A percentile compares a stretch with the other conserved stretches of the same genome.
These are phyloP conservation scores for Graphilbum sp. DNA, from an alignment of 2,329 filamentous ascomycete species.

Conservation along the genomic window DNA sequence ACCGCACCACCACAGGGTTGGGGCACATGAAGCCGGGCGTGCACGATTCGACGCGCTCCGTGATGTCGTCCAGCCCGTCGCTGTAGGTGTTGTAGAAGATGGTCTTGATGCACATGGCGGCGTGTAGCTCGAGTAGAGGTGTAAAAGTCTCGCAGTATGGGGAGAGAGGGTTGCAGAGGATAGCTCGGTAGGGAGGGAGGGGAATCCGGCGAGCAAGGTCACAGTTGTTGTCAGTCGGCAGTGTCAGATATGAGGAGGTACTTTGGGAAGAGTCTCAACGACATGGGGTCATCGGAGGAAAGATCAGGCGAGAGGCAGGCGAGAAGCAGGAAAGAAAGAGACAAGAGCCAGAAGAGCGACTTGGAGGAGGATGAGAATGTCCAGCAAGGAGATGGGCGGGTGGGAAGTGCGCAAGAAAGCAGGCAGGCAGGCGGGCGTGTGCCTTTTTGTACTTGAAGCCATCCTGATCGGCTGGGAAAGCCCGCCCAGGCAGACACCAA, in stretches of 20 bases:
- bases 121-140: neutral
- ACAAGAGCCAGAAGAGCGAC: neutral
- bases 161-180: too few species aligned
- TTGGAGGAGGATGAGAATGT: too few species aligned
- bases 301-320: neutral
- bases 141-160: too few species aligned
- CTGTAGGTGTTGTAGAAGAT: slow-evolving; percentile 18
- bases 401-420: too few species aligned
- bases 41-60: slow-evolving; percentile 16
- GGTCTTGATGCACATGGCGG: slow-evolving; percentile 17
- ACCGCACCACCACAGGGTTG: slow-evolving; percentile 10
- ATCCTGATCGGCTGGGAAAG: too few species aligned
- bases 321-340: neutral
- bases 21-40: slow-evolving; percentile 14
- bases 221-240: slow-evolving; percentile 16
- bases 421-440: too few species aligned
- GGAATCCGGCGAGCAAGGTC: neutral
- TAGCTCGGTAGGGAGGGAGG: neutral
- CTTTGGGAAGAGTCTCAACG: slow-evolving; percentile 14
- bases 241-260: slow-evolving; percentile 17
- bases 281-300: slow-evolving; percentile 13
- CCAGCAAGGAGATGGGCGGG: too few species aligned
- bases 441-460: too few species aligned
- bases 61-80: slow-evolving; percentile 15
- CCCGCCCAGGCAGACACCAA: too few species aligned